Conservation (phyloP, 1,284 basidiomycete genomes). For the Exobasidium cylindrosporum region DNA sequence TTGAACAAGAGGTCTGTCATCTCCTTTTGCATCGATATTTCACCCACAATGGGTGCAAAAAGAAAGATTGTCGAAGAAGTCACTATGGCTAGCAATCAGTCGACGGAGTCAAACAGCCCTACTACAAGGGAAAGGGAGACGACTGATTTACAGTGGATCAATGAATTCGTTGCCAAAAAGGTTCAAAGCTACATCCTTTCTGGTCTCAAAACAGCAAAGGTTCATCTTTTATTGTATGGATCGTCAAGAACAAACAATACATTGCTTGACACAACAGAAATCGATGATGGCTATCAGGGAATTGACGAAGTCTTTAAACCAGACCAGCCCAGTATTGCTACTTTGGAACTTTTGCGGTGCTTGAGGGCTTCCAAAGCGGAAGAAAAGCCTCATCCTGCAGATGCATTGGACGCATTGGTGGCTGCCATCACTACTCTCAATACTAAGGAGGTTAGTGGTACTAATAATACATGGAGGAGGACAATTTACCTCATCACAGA, state of each 20-base stretch:
- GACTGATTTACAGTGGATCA: constrained; percentile 71
- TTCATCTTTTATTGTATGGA: constrained; percentile 79
- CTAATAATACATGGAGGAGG: constrained; percentile 40
- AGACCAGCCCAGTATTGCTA: constrained; percentile 70
- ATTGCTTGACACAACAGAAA: constrained; percentile 60
- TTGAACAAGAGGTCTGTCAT: background rate
- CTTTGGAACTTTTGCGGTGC: constrained; percentile 69
- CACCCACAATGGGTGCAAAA: constrained; percentile 75
- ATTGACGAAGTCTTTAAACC: constrained; percentile 76
- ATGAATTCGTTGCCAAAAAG: constrained; percentile 81
- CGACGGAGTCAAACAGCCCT: constrained; percentile 65
- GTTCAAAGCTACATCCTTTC: constrained; percentile 87
- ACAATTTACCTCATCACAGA: constrained; percentile 54
- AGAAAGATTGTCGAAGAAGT: constrained; percentile 31
- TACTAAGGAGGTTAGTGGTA: constrained; percentile 32
- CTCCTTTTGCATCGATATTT: constrained; percentile 76
- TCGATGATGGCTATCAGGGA: constrained; percentile 68
- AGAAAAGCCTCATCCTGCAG: constrained; percentile 25
- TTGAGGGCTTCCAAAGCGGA: constrained; percentile 40
- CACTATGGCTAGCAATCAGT: constrained; percentile 60
- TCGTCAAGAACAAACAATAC: constrained; percentile 71
- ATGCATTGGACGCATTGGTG: constrained; percentile 75
- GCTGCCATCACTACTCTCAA: constrained; percentile 72
- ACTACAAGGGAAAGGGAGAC: constrained; percentile 37
- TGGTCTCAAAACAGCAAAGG: constrained; percentile 84